Evolutionary conservation across 2,329 filamentous ascomycete species (phyloP), one percentile per base, ranked within the genome.

Genomic region (Arthrobotrys entomopaga): DNA sequence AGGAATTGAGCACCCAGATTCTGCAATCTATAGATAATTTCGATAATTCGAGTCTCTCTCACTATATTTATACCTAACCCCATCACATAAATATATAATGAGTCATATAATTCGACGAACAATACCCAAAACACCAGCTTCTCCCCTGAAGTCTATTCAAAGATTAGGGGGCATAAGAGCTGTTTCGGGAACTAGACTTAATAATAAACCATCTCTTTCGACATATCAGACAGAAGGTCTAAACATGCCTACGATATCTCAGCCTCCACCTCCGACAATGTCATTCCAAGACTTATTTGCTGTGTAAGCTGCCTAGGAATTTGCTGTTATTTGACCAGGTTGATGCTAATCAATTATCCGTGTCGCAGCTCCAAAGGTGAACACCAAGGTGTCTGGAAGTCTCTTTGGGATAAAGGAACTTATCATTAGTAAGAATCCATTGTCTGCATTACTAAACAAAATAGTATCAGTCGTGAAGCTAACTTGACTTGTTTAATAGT

Each of bases 241-340:
- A 19, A 38, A 58, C 11, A 64, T 70, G 58, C 15, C 65, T 16
- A 43, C 11, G 8, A 38, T 22, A 46, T 57, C 57, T 42, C 34
- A 46, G 3, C 65, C 65, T 1, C 19, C 65, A 3, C 64, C 54
- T 24, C 42, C 64, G 13, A 65, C 57, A 20, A 54, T 61, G 48
- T 69, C 65, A 1, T 58, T 70, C 20, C 65, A 70, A 52, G 65
- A 70, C 42, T 29, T 70, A 38, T 70, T 70, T 38, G 65, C 65
- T 4, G 19, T 61, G 65, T 70, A 52, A 70, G 65, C 49, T 53
- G 15, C 19, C 4, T 3, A 6, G 38, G 5, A 2, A 2, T 10
- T 13, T 26, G 24, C 50, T 19, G 29, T 38, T 24, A 15, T 10
- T 49, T 20, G 6, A n/a, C 57, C 16, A 24, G 19, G 13, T 53